Conservation (phyloP, 805 yeast genomes). For the Maudiozyma serrabonitensis region DNA sequence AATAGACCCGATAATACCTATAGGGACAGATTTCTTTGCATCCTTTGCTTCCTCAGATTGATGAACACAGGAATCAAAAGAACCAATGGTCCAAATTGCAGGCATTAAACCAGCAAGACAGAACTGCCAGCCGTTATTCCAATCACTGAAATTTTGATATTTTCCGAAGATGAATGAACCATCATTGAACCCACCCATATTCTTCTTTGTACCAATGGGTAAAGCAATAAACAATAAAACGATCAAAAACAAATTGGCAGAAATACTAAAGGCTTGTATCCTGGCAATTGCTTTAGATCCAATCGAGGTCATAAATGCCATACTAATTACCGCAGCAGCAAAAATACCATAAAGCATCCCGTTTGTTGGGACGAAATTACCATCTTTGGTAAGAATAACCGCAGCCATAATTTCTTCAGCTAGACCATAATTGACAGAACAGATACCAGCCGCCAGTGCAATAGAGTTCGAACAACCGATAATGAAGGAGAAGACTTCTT, state of each 20-base stretch:
- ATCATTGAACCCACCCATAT: constrained; percentile 33
- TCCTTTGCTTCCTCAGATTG: constrained; percentile 62
- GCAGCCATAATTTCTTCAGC: constrained; percentile 50
- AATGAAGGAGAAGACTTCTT: constrained; percentile 47
- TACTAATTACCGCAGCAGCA: constrained; percentile 48
- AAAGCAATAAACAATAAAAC: constrained; percentile 50
- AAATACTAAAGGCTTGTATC: constrained; percentile 50
- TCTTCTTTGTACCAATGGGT: constrained; percentile 45
- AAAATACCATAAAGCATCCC: constrained; percentile 55
- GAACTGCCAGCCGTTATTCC: constrained; percentile 53
- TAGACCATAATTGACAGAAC: constrained; percentile 63
- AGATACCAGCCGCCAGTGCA: constrained; percentile 56
- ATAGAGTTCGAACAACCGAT: constrained; percentile 62
- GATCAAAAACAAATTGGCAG: constrained; percentile 43
- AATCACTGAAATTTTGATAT: constrained; percentile 40
- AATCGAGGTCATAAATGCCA: constrained; percentile 42
- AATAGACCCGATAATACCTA: constrained; percentile 54
- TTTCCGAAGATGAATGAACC: constrained; percentile 48
- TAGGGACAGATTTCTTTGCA: constrained; percentile 50
- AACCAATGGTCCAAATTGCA: constrained; percentile 67
- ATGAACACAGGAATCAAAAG: constrained; percentile 64
- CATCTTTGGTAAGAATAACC: constrained; percentile 45
- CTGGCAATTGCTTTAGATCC: constrained; percentile 49
- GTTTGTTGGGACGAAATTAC: constrained; percentile 43
- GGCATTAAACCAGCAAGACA: constrained; percentile 49